phyloP scores from a whole-genome alignment of 2,329 filamentous ascomycete species.

The Talaromyces sp. region DNA sequence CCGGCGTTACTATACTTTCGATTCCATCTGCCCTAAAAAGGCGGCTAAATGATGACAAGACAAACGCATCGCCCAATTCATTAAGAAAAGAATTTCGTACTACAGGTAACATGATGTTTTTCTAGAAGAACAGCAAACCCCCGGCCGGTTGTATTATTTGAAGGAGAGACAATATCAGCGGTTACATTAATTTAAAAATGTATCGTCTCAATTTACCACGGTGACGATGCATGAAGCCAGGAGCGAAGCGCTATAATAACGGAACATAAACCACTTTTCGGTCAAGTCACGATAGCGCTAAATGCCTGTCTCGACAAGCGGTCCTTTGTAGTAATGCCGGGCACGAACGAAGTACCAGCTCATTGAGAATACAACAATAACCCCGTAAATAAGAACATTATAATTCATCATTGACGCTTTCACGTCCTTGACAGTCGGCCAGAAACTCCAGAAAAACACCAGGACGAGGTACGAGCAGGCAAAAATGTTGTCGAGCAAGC shows the following conservation, averaged over 20 bases:
- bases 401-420: not conserved
- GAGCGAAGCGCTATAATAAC: not conserved
- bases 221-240: not conserved
- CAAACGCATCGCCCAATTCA: too few species aligned
- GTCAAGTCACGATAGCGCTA: not conserved
- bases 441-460: slow-evolving; percentile 3
- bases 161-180: too few species aligned
- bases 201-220: not conserved
- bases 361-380: not conserved
- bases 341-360: not conserved
- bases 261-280: not conserved
- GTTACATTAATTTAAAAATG: not conserved
- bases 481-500: not conserved
- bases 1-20: too few species aligned
- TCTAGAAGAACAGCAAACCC: too few species aligned
- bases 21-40: too few species aligned
- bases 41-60: too few species aligned
- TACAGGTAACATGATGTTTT: too few species aligned
- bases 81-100: too few species aligned
- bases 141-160: too few species aligned
- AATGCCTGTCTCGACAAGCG: not conserved
- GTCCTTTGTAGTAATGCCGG: not conserved
- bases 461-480: not conserved
- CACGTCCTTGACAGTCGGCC: not conserved
- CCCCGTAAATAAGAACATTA: not conserved